Conservation (phyloP, 2,329 filamentous ascomycete genomes). For the Cladobotryum protrusum region DNA sequence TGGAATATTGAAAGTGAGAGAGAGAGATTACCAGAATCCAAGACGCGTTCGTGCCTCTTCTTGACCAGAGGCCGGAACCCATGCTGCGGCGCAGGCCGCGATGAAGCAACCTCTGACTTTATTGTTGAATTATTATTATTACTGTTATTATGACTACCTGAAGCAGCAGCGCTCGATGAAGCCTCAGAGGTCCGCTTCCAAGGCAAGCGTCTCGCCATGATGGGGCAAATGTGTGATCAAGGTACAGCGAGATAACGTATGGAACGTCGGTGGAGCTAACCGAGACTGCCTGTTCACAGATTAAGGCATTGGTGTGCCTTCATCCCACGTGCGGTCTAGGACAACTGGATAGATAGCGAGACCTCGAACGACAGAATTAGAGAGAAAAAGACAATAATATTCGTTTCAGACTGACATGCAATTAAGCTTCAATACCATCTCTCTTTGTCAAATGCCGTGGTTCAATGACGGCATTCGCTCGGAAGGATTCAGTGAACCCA, state of each 20-base stretch:
- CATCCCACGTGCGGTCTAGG: no score
- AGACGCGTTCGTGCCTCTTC: conserved; percentile 16
- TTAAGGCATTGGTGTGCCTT: no score
- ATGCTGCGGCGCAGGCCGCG: not conserved
- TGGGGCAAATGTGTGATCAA: not conserved
- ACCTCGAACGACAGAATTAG: no score
- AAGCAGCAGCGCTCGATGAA: conserved; percentile 1
- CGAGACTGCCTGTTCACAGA: not conserved
- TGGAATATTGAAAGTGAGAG: not conserved
- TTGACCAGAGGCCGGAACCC: conserved; percentile 5
- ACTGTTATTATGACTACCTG: not conserved
- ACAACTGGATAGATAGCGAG: no score
- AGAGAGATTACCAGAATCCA: conserved; percentile 16
- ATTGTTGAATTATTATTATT: not conserved
- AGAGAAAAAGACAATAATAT: no score
- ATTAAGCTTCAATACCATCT: no score
- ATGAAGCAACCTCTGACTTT: conserved; percentile 11
- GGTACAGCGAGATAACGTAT: not conserved
- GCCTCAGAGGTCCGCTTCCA: not conserved
- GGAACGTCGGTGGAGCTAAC: not conserved
- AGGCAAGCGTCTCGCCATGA: conserved; percentile 1
- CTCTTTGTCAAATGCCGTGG: no score
- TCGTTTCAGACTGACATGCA: no score
- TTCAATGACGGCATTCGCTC: no score
- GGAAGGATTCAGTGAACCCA: no score